These are phyloP conservation scores for Zygotorulaspora danielsina DNA, from an alignment of 805 yeast species.

Conservation along the genomic window DNA sequence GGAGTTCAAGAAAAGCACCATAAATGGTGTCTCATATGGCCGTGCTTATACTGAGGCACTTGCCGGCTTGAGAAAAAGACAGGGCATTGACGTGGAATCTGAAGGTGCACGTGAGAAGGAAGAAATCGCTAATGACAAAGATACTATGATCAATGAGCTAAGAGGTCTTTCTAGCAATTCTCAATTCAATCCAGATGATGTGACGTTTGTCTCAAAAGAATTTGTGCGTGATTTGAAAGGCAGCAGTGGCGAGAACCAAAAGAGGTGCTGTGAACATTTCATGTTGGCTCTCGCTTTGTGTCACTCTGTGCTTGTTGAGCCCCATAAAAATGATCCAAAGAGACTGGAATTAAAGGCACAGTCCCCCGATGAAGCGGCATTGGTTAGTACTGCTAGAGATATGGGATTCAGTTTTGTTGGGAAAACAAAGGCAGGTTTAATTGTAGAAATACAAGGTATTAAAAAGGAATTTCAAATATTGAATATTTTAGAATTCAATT, in stretches of 20 bases:
- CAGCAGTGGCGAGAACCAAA: conserved; percentile 42
- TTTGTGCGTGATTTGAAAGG: conserved; percentile 62
- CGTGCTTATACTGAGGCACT: conserved; percentile 79
- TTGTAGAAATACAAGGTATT: conserved; percentile 65
- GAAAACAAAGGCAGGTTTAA: conserved; percentile 62
- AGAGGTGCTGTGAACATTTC: conserved; percentile 61
- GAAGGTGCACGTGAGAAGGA: conserved; percentile 51
- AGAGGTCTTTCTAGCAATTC: conserved; percentile 38
- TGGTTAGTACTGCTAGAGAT: conserved; percentile 76
- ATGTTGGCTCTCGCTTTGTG: conserved; percentile 74
- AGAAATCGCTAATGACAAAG: conserved; percentile 54
- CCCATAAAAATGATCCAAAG: conserved; percentile 54
- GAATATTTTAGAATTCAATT: conserved; percentile 71
- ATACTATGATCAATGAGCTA: conserved; percentile 51
- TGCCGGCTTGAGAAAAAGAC: conserved; percentile 72
- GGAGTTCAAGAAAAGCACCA: conserved; percentile 81
- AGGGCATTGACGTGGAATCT: conserved; percentile 68
- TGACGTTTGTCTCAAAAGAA: conserved; percentile 65
- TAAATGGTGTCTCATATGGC: conserved; percentile 69
- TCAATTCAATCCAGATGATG: conserved; percentile 50
- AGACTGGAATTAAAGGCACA: conserved; percentile 64
- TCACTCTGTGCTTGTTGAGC: conserved; percentile 72
- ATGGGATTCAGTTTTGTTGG: conserved; percentile 65
- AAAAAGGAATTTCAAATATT: conserved; percentile 66
- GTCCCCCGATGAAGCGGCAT: conserved; percentile 84